Evolutionary conservation across 2,329 filamentous ascomycete species (phyloP), one percentile per base, ranked within the genome.

Genomic region (Leptosphaerulina australis): DNA sequence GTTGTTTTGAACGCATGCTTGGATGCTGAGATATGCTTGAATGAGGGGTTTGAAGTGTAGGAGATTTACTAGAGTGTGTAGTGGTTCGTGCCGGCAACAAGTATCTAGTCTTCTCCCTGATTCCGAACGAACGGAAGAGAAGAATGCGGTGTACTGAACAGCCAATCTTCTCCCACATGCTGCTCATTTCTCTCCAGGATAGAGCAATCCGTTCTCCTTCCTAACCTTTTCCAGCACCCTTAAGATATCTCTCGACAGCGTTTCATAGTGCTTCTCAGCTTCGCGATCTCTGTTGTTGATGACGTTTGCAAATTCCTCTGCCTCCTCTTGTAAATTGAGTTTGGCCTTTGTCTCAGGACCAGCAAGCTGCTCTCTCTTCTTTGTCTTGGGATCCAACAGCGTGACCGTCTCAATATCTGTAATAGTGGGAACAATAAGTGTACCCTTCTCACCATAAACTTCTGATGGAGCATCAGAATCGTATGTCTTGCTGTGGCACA

Each of bases 281-380:
- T 64, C 61, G 22, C 39, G 55, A 59, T 80, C 77, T 51, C 60
- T 61, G 45, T 72, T 61, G 10, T 69, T 58, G 26, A 80, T 69
- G 22, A 78, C 75, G 44, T 74, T 63, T 41, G 75, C 77, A 64
- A 76, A 76, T 58, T 77, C 76, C 22, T 60, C 64, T 25, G 77
- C 77, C 64, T 80, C 78, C 55, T 78, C 77, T 53, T 73, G 69
- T 66, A 80, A 63, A 54, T 79, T 79, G 28, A 78, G 58, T 44
- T 75, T 68, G 24, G 51, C 56, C 2, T 52, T 53, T 51, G 72
- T 70, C 46, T 71, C 72, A 43, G 67, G 55, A 3, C 69, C 69
- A 2, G 69, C 73, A 30, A 79, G 56, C 54, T 76, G 72, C 53
- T 72, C 64, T 26, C 57, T 74, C 50, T 63, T 64, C 60, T 79